Base-by-base conservation (phyloP, 208 protist species). In the Herpetomonas tarakana region DNA sequence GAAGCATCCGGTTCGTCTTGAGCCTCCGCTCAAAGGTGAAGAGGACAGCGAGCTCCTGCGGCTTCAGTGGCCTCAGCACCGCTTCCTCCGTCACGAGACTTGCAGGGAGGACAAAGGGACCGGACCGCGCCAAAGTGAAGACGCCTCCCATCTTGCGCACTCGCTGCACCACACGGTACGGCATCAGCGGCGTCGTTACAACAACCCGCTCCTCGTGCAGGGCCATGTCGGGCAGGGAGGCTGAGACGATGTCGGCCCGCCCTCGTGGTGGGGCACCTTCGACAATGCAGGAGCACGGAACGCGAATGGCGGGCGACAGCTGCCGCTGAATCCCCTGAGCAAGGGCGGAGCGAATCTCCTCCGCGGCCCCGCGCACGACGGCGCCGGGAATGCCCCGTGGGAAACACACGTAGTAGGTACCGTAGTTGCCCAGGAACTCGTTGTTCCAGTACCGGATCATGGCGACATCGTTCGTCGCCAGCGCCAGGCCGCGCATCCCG, bases 381-480 rank as follows among this genome's bases (percentile, higher is more conserved):
- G 88, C 73, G 0, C 39, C 28, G 14, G 88, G 88, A 3, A 76
- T 74, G 0, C 88, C 88, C 27, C 70, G 71, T 1, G 62, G 65
- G 62, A 94, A 94, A 22, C 88, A 85, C 24, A 94, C 64, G 55
- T 94, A 85, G 58, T 83, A 94, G 7, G 83, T 76, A 29, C 88
- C 88, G 62, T 80, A 91, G 72, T 94, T 94, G 35, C 88, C 88
- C 11, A 94, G 58, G 25, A 68, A 86, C 44, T 94, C 83, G 59
- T 94, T 94, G 72, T 94, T 94, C 86, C 88, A 95, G 71, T 92
- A 90, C 14, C 83, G 80, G 21, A 95, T 65, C 64, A 89, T 88
- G 18, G 86, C 78, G 1, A 95, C 88, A 50, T 95, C 88, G 65
- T 92, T 92, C 29, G 74, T 81, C n/a, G 76, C 75, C 18, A 95